Percentiles rank a stretch among this genome's conserved stretches.
phyloP scores from a whole-genome alignment of 23 red algal species.

The Gracilaria caudata region DNA sequence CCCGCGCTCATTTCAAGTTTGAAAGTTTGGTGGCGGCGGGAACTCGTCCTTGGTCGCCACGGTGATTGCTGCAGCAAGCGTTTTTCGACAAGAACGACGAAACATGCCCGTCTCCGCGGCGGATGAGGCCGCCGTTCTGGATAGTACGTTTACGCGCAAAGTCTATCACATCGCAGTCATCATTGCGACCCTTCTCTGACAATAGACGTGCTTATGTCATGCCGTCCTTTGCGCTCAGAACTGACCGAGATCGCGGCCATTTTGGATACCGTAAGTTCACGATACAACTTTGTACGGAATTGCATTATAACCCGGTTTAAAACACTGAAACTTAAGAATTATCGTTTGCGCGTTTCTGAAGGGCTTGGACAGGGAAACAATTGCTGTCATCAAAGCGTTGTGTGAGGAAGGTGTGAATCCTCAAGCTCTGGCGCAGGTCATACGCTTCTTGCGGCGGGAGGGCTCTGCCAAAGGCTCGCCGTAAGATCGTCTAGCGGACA shows the following conservation, averaged over 20 bases:
- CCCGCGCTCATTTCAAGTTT: neutral
- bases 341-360: neutral
- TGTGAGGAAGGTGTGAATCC: slow-evolving; percentile 70
- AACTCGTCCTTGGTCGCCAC: neutral
- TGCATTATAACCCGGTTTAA: neutral
- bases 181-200: neutral
- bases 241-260: slow-evolving; percentile 51
- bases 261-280: slow-evolving; percentile 51
- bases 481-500: neutral
- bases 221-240: slow-evolving; percentile 13
- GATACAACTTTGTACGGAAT: neutral
- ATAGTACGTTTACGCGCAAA: slow-evolving; percentile 21
- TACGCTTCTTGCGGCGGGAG: slow-evolving; percentile 46
- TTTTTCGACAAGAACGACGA: neutral
- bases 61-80: neutral
- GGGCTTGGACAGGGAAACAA: slow-evolving; percentile 47
- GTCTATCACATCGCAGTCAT: neutral
- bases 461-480: slow-evolving; percentile 26
- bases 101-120: slow-evolving; percentile 11
- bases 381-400: slow-evolving; percentile 40
- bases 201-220: neutral
- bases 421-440: slow-evolving; percentile 54
- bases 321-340: slow-evolving; percentile 1
- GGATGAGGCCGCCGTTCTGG: slow-evolving; percentile 62
- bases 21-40: neutral